Conservation (phyloP, 257 asterid species). For the Ligustrum vulgare region DNA sequence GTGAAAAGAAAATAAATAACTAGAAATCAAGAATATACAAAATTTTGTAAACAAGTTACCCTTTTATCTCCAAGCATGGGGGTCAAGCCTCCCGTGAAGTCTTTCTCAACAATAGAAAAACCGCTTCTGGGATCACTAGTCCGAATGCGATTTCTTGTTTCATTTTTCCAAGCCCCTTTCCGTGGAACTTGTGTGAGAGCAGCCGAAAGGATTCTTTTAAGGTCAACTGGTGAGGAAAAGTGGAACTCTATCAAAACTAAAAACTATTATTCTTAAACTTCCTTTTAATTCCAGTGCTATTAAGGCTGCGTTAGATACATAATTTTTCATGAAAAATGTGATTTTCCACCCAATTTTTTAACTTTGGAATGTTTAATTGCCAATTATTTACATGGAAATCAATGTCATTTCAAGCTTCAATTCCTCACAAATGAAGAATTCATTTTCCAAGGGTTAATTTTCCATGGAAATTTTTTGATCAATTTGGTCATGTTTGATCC, state of each 20-base stretch:
- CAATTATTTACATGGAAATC: no score
- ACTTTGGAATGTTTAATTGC: no score
- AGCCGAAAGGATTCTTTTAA: slow-evolving; percentile 90
- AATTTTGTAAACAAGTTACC: slow-evolving; percentile 38
- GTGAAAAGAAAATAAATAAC: not conserved
- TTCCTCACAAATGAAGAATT: no score
- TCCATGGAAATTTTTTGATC: no score
- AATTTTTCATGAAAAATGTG: no score
- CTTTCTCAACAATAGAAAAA: slow-evolving; percentile 84
- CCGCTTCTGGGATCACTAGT: slow-evolving; percentile 87
- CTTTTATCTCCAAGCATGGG: slow-evolving; percentile 97
- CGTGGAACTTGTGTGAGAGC: slow-evolving; percentile 93
- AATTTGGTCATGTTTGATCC: no score
- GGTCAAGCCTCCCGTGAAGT: slow-evolving; percentile 85
- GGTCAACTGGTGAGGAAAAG: slow-evolving; percentile 60
- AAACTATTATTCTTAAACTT: not conserved
- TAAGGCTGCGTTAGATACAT: no score
- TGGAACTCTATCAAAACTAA: slow-evolving; percentile 15
- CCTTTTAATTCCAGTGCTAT: not conserved
- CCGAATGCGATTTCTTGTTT: slow-evolving; percentile 90
- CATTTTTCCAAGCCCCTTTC: slow-evolving; percentile 97
- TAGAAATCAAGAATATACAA: not conserved
- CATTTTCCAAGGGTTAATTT: no score
- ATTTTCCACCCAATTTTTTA: no score
- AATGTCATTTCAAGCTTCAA: no score